Evolutionary conservation across 495 filamentous ascomycete species (phyloP).

Genomic region (Penicillium arizonense): DNA sequence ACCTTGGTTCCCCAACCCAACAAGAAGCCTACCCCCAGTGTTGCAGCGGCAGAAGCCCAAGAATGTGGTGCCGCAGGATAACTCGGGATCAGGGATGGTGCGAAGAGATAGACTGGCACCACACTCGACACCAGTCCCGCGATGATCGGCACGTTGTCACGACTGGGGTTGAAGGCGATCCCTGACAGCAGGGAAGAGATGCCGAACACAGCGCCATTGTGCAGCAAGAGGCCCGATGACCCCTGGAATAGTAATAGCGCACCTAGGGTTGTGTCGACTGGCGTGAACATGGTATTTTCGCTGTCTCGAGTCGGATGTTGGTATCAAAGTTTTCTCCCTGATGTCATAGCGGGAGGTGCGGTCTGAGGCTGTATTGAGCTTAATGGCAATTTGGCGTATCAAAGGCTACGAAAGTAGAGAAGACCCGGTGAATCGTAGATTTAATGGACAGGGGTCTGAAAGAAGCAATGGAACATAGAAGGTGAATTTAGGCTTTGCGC

Average conservation of each 20-base stretch:
- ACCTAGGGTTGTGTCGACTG: constrained; percentile 54
- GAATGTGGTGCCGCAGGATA: constrained; percentile 36
- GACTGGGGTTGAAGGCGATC: constrained; percentile 33
- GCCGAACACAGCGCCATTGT: constrained; percentile 56
- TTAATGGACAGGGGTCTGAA: too few species aligned
- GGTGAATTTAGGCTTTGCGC: constrained; percentile 3
- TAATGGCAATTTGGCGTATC: too few species aligned
- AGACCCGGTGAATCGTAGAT: too few species aligned
- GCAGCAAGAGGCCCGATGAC: constrained; percentile 51
- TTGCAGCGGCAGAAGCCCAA: constrained; percentile 32
- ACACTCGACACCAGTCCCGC: constrained; percentile 47
- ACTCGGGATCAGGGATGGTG: constrained; percentile 44
- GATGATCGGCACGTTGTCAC: constrained; percentile 48
- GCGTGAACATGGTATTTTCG: constrained; percentile 53
- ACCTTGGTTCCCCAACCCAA: constrained; percentile 60
- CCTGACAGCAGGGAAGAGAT: constrained; percentile 50
- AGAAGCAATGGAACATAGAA: background rate
- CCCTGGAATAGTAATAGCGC: constrained; percentile 54
- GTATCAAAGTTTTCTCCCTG: constrained; percentile 15
- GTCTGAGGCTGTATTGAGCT: background rate
- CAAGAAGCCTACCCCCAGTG: constrained; percentile 43
- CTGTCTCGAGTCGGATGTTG: constrained; percentile 4
- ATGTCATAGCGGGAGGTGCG: constrained; percentile 3
- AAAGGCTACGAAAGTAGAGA: too few species aligned
- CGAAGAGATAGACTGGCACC: constrained; percentile 35